Evolutionary conservation across 2,329 filamentous ascomycete genomes (phyloP).

Genomic region (Xylariaceae sp.): DNA sequence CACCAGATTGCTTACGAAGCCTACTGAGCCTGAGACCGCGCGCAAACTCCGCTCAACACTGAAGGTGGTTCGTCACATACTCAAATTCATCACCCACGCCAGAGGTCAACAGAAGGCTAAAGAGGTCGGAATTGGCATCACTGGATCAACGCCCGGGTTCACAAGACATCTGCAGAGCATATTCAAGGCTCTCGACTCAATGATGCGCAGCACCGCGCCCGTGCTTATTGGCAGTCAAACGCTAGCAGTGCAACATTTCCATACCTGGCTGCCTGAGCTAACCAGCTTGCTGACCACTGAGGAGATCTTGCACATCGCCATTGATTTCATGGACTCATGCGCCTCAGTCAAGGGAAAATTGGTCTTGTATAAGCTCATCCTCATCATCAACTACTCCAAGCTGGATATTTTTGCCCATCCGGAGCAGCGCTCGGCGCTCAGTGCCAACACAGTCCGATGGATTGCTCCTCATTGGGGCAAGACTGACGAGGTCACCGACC

Average conservation of each 20-base stretch:
- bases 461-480: conserved; percentile 90
- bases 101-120: conserved; percentile 82
- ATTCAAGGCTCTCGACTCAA: conserved; percentile 80
- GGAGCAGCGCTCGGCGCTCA: conserved; percentile 67
- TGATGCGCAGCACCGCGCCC: conserved; percentile 84
- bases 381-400: conserved; percentile 87
- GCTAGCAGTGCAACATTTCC: conserved; percentile 90
- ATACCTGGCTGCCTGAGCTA: conserved; percentile 94
- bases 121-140: conserved; percentile 81
- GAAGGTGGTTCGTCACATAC: conserved; percentile 87
- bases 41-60: conserved; percentile 84
- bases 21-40: conserved; percentile 75
- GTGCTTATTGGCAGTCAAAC: conserved; percentile 92
- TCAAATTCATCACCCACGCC: conserved; percentile 92
- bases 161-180: conserved; percentile 77
- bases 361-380: conserved; percentile 81
- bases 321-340: conserved; percentile 92
- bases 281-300: conserved; percentile 68
- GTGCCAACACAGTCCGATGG: conserved; percentile 82
- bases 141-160: conserved; percentile 65
- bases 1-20: conserved; percentile 73
- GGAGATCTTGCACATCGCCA: conserved; percentile 85
- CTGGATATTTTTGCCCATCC: conserved; percentile 75
- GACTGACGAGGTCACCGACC: conserved; percentile 65
- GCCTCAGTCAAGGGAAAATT: conserved; percentile 83